These are phyloP conservation scores for Thraustochytrium sp. DNA, from an alignment of 352 stramenopile species.

Conservation along the genomic window DNA sequence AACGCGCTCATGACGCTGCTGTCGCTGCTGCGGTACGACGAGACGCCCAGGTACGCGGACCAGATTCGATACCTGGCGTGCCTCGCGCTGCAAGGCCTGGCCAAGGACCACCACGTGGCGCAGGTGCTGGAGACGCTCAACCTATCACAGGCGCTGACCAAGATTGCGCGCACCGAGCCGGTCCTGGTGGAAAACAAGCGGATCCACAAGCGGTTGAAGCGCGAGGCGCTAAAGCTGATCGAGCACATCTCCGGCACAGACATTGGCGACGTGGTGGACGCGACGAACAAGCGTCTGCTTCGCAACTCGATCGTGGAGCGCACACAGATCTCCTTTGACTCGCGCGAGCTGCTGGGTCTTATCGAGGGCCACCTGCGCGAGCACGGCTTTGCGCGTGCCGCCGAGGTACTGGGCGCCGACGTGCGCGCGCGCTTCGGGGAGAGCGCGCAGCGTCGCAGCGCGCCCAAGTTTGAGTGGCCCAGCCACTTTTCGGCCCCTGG, in stretches of 20 bases:
- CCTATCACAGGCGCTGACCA: slow-evolving; percentile 64
- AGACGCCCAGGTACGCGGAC: slow-evolving; percentile 73
- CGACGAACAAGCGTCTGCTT: slow-evolving; percentile 37
- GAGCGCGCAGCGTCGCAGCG: neutral
- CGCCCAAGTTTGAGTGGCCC: neutral
- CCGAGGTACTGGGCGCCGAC: slow-evolving; percentile 50
- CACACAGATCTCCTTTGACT: slow-evolving; percentile 72
- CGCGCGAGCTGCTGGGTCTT: slow-evolving; percentile 66
- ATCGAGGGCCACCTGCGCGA: slow-evolving; percentile 72
- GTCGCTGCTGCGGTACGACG: slow-evolving; percentile 68
- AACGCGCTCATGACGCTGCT: slow-evolving; percentile 40
- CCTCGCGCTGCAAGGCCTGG: slow-evolving; percentile 66
- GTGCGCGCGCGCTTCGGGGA: neutral
- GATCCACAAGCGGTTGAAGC: slow-evolving; percentile 72
- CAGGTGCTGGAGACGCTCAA: slow-evolving; percentile 66
- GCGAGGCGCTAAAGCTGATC: slow-evolving; percentile 72
- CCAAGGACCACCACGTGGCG: slow-evolving; percentile 71
- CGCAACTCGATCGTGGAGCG: slow-evolving; percentile 71
- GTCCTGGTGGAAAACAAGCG: slow-evolving; percentile 75
- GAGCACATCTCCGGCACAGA: slow-evolving; percentile 62
- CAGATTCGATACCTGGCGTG: slow-evolving; percentile 70
- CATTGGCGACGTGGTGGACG: slow-evolving; percentile 38
- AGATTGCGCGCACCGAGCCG: slow-evolving; percentile 72
- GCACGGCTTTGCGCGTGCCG: slow-evolving; percentile 35
- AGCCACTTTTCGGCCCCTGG: neutral